Evolutionary conservation across 208 protist genomes (phyloP).

Genomic region (Leishmania mexicana): DNA sequence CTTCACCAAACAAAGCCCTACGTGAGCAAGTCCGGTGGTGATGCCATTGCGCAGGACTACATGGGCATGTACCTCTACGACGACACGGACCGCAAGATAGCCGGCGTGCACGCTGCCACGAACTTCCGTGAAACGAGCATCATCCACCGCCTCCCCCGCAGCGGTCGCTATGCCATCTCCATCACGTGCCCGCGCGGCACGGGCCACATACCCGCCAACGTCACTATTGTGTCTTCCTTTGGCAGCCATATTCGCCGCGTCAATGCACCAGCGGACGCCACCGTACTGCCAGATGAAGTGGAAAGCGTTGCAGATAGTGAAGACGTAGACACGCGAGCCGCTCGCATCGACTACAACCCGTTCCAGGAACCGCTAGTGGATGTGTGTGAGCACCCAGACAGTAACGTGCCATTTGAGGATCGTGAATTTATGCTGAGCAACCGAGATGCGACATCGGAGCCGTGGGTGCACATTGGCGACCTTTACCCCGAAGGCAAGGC

Average conservation of each 20-base stretch:
- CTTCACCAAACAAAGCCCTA: slow-evolving; percentile 67
- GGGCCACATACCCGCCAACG: slow-evolving; percentile 40
- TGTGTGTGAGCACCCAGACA: slow-evolving; percentile 54
- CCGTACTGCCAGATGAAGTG: slow-evolving; percentile 68
- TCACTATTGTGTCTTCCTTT: slow-evolving; percentile 56
- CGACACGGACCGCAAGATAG: slow-evolving; percentile 60
- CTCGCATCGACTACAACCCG: slow-evolving; percentile 61
- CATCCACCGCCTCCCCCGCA: slow-evolving; percentile 57
- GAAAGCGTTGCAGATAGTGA: slow-evolving; percentile 64
- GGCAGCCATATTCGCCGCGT: slow-evolving; percentile 56
- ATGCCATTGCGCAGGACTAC: slow-evolving; percentile 79
- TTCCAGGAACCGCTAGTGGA: slow-evolving; percentile 34
- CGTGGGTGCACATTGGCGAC: slow-evolving; percentile 62
- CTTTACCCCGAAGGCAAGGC: slow-evolving; percentile 70
- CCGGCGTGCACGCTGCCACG: slow-evolving; percentile 68
- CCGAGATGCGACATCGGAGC: slow-evolving; percentile 46
- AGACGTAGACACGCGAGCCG: slow-evolving; percentile 44
- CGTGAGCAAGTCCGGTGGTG: slow-evolving; percentile 41
- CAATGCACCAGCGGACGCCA: slow-evolving; percentile 63
- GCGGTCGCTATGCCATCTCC: slow-evolving; percentile 72
- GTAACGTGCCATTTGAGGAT: slow-evolving; percentile 58
- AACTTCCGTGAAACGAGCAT: slow-evolving; percentile 84
- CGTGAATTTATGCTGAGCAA: slow-evolving; percentile 47
- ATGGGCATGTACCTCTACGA: slow-evolving; percentile 90
- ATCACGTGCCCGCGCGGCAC: slow-evolving; percentile 71